These are phyloP conservation scores for Calvatia gigantea DNA, from an alignment of 768 basidiomycete species.

Conservation along the genomic window DNA sequence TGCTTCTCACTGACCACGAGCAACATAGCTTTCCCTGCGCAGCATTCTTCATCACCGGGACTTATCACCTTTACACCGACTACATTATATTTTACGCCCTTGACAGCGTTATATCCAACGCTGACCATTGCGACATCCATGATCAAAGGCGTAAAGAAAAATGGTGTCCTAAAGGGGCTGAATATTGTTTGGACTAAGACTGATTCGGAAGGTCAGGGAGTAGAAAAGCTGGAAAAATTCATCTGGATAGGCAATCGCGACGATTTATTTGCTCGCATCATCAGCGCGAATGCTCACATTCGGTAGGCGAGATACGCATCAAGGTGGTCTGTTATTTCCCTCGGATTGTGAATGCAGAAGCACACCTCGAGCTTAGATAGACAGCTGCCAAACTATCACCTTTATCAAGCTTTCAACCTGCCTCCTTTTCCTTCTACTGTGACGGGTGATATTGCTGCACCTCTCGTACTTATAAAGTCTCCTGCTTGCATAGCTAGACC, in stretches of 20 bases:
- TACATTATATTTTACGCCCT: conserved; percentile 50
- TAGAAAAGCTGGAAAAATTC: conserved; percentile 51
- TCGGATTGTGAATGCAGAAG: not conserved
- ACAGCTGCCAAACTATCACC: conserved; percentile 1
- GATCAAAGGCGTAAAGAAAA: conserved; percentile 57
- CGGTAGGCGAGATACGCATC: conserved; percentile 1
- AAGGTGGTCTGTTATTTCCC: not conserved
- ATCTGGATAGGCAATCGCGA: conserved; percentile 58
- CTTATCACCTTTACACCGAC: conserved; percentile 53
- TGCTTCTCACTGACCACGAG: not conserved
- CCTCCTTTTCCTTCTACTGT: not conserved
- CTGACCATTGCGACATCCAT: conserved; percentile 41
- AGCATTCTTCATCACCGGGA: conserved; percentile 51
- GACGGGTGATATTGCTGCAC: not conserved
- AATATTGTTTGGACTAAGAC: conserved; percentile 38
- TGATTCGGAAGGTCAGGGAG: conserved; percentile 23
- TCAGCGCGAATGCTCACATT: conserved; percentile 27
- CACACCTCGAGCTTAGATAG: not conserved
- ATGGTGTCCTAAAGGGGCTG: conserved; percentile 50
- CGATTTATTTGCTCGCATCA: conserved; percentile 62
- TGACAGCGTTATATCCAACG: conserved; percentile 43
- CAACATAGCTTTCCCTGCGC: conserved; percentile 58
- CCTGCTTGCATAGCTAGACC: not conserved
- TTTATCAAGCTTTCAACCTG: not conserved
- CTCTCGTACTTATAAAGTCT: not conserved